These are phyloP conservation scores for Tothia fuscella DNA, from an alignment of 2,329 filamentous ascomycete genomes.

Conservation along the genomic window DNA sequence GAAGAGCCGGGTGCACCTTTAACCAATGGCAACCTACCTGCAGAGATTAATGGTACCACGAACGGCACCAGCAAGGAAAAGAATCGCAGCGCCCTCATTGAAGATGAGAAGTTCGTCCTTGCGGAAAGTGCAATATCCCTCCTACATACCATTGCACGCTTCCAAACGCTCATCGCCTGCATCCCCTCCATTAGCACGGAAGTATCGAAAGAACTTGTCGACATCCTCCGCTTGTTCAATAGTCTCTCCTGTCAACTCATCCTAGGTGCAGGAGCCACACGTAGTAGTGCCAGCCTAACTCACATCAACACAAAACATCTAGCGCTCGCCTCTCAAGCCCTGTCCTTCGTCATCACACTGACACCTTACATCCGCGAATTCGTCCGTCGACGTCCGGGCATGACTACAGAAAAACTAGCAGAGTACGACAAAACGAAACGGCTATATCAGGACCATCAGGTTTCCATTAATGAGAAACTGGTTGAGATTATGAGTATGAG, in stretches of 20 bases:
- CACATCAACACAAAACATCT: slow-evolving; percentile 96
- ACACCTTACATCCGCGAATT: slow-evolving; percentile 89
- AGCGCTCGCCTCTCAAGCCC: slow-evolving; percentile 76
- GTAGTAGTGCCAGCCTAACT: slow-evolving; percentile 68
- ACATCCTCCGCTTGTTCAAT: slow-evolving; percentile 89
- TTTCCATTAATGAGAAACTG: slow-evolving; percentile 81
- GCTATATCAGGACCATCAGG: slow-evolving; percentile 78
- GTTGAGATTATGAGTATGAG: slow-evolving; percentile 84
- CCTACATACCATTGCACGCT: slow-evolving; percentile 67
- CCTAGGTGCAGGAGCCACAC: slow-evolving; percentile 81
- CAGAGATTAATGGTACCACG: slow-evolving; percentile 4
- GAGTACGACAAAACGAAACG: slow-evolving; percentile 85
- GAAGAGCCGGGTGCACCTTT: slow-evolving; percentile 20
- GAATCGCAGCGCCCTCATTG: slow-evolving; percentile 58
- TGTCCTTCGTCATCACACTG: slow-evolving; percentile 76
- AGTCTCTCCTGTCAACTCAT: slow-evolving; percentile 94
- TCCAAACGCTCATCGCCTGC: slow-evolving; percentile 68
- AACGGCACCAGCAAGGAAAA: slow-evolving; percentile 17
- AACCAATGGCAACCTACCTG: slow-evolving; percentile 15
- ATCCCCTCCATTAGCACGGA: slow-evolving; percentile 86
- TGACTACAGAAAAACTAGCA: slow-evolving; percentile 43
- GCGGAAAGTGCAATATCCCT: slow-evolving; percentile 74
- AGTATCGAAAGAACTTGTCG: slow-evolving; percentile 64
- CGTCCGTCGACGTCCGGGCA: slow-evolving; percentile 57
- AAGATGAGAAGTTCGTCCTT: slow-evolving; percentile 74